Base-by-base conservation (phyloP, 2,329 filamentous ascomycete species). In the Trichoderma sp. region DNA sequence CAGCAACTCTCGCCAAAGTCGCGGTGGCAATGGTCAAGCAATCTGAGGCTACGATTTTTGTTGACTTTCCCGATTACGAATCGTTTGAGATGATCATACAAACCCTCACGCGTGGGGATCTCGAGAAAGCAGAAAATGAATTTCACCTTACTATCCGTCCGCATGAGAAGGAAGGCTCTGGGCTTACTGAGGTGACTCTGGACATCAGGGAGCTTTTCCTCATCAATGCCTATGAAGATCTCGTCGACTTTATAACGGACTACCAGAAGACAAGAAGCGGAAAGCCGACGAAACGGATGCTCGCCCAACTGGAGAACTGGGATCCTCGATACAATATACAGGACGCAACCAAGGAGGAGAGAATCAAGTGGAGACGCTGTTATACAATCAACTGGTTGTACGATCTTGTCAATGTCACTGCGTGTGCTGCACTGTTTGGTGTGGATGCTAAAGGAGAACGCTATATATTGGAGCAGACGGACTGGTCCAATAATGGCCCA, bases 301-400 rank as follows among this genome's bases (percentile, higher is more conserved):
- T 79, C 6, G 70, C 70, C 1, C 70, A 80, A 54, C 73, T 83
- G 15, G 69, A 69, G 0, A 70, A 78, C 35, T 85, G 81, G 84
- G 72, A 83, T 61, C 81, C 81, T 7, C 70, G 72, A 2, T 73
- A 82, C 13, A 70, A 84, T 65, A 73, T 84, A 7, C 69, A 74
- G 61, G 53, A 56, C 2, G 80, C 79, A 0, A 82, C 73, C n/a
- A 72, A 78, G 10, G 73, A 80, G 5, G 71, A 84, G 59, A 73
- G 80, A 25, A 45, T 82, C 4, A 73, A 76, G 9, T 86, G 83
- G 83, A 81, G 83, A 7, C 80, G 82, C 2, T 70, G 73, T 0
- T 85, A 83, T 64, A 83, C 80, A 2, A 83, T 86, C 68, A 84
- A 81, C 68, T 84, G 82, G 83, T 77, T 86, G 0, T 85, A 84